phyloP scores from a whole-genome alignment of 495 filamentous ascomycete genomes.

The Xylaria curta region DNA sequence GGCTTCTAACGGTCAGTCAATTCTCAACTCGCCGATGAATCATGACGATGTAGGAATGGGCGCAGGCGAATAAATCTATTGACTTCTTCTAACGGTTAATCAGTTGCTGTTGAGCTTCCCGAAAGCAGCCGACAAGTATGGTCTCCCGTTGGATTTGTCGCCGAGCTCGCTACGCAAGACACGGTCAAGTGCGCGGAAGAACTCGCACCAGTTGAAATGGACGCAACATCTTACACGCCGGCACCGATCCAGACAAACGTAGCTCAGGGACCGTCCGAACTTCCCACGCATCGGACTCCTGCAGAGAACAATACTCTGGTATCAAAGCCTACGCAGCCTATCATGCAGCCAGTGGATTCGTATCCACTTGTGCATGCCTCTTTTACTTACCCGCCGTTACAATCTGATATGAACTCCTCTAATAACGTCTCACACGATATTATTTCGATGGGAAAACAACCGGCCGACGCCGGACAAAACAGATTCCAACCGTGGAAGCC shows the following conservation, averaged over 20 bases:
- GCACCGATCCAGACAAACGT: constrained; percentile 30
- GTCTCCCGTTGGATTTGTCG: constrained; percentile 49
- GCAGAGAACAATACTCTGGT: constrained; percentile 32
- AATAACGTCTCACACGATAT: not conserved
- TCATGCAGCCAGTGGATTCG: constrained; percentile 30
- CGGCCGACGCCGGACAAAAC: constrained; percentile 19
- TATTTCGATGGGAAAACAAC: not conserved
- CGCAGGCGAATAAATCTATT: not conserved
- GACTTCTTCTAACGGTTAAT: constrained; percentile 30
- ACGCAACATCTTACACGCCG: constrained; percentile 31
- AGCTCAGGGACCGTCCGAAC: constrained; percentile 32
- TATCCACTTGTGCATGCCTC: constrained; percentile 39
- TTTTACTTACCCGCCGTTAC: constrained; percentile 37
- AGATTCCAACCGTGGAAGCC: constrained; percentile 47
- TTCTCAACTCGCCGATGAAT: not conserved
- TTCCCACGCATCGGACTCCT: constrained; percentile 44
- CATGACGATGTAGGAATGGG: not conserved
- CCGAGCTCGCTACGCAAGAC: constrained; percentile 50
- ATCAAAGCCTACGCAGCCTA: constrained; percentile 18
- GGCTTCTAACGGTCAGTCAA: not conserved
- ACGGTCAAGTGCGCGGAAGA: constrained; percentile 46
- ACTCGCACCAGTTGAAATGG: constrained; percentile 52
- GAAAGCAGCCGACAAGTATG: constrained; percentile 28
- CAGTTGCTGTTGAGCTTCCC: constrained; percentile 37
- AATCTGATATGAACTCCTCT: not conserved